phyloP scores from a whole-genome alignment of 2,329 filamentous ascomycete genomes.

The Alternaria panax region DNA sequence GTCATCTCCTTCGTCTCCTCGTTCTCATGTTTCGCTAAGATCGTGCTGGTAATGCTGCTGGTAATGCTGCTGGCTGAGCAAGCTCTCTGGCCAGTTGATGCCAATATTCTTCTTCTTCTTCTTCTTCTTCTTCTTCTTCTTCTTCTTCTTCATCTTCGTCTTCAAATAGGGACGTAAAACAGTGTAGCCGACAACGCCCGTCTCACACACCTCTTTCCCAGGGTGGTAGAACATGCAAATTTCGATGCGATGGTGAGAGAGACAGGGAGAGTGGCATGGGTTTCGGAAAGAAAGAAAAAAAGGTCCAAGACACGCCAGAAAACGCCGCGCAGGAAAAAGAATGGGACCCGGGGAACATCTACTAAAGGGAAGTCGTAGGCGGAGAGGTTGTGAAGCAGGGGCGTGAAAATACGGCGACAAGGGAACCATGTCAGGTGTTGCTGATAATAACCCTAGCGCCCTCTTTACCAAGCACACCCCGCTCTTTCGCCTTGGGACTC shows the following conservation, averaged over 20 bases:
- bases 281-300: too few relatives aligned
- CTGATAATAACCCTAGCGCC: constrained; percentile 72
- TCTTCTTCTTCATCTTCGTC: too few relatives aligned
- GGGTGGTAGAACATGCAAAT: constrained; percentile 11
- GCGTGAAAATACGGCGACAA: background rate
- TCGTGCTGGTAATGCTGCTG: too few relatives aligned
- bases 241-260: constrained; percentile 3
- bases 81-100: background rate
- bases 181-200: constrained; percentile 8
- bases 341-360: background rate
- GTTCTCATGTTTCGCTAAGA: background rate
- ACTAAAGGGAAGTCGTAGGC: constrained; percentile 12
- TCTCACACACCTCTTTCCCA: constrained; percentile 5
- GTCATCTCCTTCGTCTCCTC: background rate
- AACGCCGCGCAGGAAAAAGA: constrained; percentile 10
- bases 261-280: background rate
- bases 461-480: constrained; percentile 93
- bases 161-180: background rate
- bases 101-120: background rate
- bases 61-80: background rate
- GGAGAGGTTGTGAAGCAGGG: background rate
- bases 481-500: constrained; percentile 92
- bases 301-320: constrained; percentile 5
- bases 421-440: constrained; percentile 46
- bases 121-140: too few relatives aligned